These are phyloP conservation scores for Aureoboletus auriporus DNA, from an alignment of 768 basidiomycete species.

Conservation along the genomic window DNA sequence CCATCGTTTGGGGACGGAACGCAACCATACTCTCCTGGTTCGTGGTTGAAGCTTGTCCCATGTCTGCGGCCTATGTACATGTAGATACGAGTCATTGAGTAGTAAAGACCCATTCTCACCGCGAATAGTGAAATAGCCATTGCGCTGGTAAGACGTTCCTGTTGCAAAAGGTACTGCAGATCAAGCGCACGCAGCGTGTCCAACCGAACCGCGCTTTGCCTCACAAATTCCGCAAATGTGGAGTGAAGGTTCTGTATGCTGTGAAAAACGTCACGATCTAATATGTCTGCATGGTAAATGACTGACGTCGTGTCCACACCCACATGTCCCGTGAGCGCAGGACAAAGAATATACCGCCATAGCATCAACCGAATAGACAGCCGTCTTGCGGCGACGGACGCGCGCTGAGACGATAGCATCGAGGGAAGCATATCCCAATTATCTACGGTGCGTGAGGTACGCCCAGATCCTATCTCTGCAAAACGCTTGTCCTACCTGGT, in stretches of 20 bases:
- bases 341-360: slow-evolving; percentile 49
- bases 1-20: slow-evolving; percentile 46
- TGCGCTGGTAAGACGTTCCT: slow-evolving; percentile 30
- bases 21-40: slow-evolving; percentile 2
- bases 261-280: background rate
- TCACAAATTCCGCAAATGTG: slow-evolving; percentile 18
- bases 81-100: background rate
- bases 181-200: slow-evolving; percentile 7
- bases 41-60: slow-evolving; percentile 1
- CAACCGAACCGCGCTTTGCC: slow-evolving; percentile 14
- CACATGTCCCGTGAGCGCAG: slow-evolving; percentile 27
- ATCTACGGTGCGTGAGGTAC: slow-evolving; percentile 35
- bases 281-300: background rate
- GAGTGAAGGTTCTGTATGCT: slow-evolving; percentile 13
- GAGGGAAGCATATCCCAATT: slow-evolving; percentile 47
- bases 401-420: slow-evolving; percentile 42
- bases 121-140: slow-evolving; percentile 36
- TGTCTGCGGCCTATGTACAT: slow-evolving; percentile 19
- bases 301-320: slow-evolving; percentile 21
- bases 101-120: slow-evolving; percentile 20
- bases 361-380: slow-evolving; percentile 55
- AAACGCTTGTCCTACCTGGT: slow-evolving; percentile 43
- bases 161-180: slow-evolving; percentile 13
- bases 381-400: slow-evolving; percentile 60
- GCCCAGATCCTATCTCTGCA: background rate